These are phyloP conservation scores for Dissophora globulifera DNA, from an alignment of 192 early-diverging fungal species.

Conservation along the genomic window DNA sequence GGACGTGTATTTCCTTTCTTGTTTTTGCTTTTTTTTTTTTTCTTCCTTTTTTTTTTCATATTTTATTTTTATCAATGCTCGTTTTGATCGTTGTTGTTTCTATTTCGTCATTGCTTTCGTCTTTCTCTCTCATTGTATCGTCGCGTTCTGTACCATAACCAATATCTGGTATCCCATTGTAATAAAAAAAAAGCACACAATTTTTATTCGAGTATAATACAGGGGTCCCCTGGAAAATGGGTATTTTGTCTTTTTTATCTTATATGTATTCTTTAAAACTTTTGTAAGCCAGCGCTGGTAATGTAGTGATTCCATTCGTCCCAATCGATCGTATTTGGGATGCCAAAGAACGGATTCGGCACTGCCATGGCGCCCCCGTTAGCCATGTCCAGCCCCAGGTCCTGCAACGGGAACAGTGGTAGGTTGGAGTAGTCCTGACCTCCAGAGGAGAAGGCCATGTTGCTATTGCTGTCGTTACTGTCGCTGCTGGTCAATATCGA, in stretches of 20 bases:
- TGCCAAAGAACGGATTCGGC: constrained; percentile 49
- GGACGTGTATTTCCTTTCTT: background rate
- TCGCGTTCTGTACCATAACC: background rate
- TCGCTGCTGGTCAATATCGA: too few species aligned
- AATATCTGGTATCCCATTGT: too few species aligned
- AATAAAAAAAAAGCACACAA: too few species aligned
- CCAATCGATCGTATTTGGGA: constrained; percentile 51
- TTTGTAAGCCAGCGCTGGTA: constrained; percentile 36
- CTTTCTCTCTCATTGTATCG: background rate
- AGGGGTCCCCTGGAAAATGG: too few species aligned
- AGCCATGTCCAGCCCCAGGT: background rate
- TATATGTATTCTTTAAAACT: constrained; percentile 7
- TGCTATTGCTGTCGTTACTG: background rate
- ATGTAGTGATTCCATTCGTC: constrained; percentile 53
- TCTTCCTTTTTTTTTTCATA: background rate
- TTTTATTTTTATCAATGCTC: background rate
- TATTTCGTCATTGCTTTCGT: background rate
- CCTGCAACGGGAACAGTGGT: constrained; percentile 23
- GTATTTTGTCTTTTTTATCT: background rate
- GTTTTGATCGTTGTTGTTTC: background rate
- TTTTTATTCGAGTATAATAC: too few species aligned
- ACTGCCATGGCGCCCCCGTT: constrained; percentile 11
- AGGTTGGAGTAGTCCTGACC: constrained; percentile 17
- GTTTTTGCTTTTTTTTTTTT: constrained; percentile 4
- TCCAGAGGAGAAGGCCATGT: constrained; percentile 6